Percentiles rank a stretch among this genome's conserved stretches.
Evolutionary conservation across 1,139 yeast species (phyloP).

Genomic region (Maudiozyma humilis): DNA sequence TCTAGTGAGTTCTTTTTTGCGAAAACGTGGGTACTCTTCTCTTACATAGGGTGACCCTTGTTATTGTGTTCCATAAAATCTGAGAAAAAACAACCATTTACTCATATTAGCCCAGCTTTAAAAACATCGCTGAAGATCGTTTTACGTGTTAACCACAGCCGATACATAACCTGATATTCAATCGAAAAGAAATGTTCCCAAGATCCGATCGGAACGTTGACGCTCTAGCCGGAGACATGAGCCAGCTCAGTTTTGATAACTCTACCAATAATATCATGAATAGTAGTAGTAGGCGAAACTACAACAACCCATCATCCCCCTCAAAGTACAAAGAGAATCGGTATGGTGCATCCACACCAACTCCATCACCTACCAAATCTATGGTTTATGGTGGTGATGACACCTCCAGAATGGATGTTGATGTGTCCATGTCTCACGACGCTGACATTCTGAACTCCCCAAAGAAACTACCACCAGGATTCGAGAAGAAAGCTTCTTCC

Average conservation of each 20-base stretch:
- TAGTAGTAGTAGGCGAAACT: conserved; percentile 4
- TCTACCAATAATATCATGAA: conserved; percentile 9
- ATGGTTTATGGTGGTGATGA: conserved; percentile 12
- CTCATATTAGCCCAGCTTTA: too few species aligned
- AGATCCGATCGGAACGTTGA: conserved; percentile 28
- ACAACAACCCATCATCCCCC: conserved; percentile 13
- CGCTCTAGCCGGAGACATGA: conserved; percentile 30
- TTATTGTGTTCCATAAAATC: too few species aligned
- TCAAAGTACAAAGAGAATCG: conserved; percentile 14
- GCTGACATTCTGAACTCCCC: conserved; percentile 30
- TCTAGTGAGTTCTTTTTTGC: too few species aligned
- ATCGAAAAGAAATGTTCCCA: conserved; percentile 17
- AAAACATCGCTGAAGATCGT: too few species aligned
- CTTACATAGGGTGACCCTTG: too few species aligned
- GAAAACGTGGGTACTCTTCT: too few species aligned
- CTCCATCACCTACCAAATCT: conserved; percentile 10
- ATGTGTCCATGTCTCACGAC: conserved; percentile 18
- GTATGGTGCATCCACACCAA: conserved; percentile 8
- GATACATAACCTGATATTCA: neutral
- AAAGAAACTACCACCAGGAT: conserved; percentile 41
- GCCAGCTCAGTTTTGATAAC: conserved; percentile 25
- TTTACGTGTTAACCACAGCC: too few species aligned
- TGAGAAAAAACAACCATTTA: too few species aligned
- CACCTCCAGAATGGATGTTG: conserved; percentile 28
- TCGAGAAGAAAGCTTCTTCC: conserved; percentile 52